These are phyloP conservation scores for Leccinum uliginosum DNA, from an alignment of 768 basidiomycete species.

Conservation along the genomic window DNA sequence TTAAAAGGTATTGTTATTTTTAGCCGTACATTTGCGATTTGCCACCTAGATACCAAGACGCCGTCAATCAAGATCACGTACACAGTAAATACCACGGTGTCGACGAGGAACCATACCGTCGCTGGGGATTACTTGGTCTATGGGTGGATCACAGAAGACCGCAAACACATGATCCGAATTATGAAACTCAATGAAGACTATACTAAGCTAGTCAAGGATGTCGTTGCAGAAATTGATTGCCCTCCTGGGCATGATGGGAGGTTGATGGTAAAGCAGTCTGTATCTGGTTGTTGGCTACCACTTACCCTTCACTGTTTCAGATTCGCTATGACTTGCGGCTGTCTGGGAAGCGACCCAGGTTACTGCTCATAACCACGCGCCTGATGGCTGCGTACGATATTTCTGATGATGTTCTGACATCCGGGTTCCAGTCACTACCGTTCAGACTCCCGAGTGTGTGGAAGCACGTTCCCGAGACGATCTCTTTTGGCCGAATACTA, in stretches of 20 bases:
- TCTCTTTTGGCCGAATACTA: conserved; percentile 27
- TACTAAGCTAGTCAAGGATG: conserved; percentile 17
- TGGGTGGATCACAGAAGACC: conserved; percentile 29
- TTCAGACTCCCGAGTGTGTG: conserved; percentile 14
- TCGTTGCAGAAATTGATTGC: conserved; percentile 25
- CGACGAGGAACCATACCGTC: conserved; percentile 23
- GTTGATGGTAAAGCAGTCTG: conserved; percentile 18
- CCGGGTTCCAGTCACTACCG: conserved; percentile 5
- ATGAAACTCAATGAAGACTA: conserved; percentile 29
- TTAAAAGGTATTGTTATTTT: background rate
- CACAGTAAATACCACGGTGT: conserved; percentile 20
- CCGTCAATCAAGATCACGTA: conserved; percentile 25
- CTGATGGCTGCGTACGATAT: conserved; percentile 29
- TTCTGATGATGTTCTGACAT: conserved; percentile 14
- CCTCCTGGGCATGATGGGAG: conserved; percentile 25
- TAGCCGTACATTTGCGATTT: conserved; percentile 26
- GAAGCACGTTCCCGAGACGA: conserved; percentile 16
- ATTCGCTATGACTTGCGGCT: conserved; percentile 28
- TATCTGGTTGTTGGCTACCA: background rate
- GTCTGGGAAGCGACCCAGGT: conserved; percentile 21
- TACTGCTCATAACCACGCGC: conserved; percentile 25
- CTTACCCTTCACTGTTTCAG: conserved; percentile 6
- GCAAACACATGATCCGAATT: conserved; percentile 26
- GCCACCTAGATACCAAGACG: conserved; percentile 22
- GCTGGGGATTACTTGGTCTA: conserved; percentile 26